Evolutionary conservation across 1,284 basidiomycete genomes (phyloP).

Genomic region (Microbotryum lychnidis-dioicae): DNA sequence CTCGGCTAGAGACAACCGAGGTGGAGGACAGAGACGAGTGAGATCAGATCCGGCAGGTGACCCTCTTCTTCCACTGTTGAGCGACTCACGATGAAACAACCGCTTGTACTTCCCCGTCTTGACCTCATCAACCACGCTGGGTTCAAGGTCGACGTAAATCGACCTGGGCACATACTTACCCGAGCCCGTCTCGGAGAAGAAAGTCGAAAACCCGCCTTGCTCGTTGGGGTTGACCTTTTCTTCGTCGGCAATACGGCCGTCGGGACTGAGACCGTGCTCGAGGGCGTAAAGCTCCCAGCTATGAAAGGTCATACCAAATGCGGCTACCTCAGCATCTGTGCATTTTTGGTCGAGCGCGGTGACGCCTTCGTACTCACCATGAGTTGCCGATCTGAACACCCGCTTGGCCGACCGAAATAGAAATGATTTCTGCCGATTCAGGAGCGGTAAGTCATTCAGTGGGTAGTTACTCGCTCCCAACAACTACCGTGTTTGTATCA

Average conservation of each 20-base stretch:
- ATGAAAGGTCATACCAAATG: neutral
- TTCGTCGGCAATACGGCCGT: constrained; percentile 66
- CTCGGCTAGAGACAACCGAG: constrained; percentile 54
- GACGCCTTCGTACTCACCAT: constrained; percentile 10
- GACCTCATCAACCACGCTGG: constrained; percentile 93
- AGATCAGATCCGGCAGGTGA: constrained; percentile 36
- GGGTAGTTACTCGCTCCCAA: too few species aligned
- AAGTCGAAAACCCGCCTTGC: constrained; percentile 91
- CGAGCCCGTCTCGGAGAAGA: constrained; percentile 82
- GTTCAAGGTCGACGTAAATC: constrained; percentile 65
- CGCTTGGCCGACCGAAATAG: constrained; percentile 87
- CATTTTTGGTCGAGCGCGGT: neutral
- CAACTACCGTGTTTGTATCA: too few species aligned
- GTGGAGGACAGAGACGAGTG: constrained; percentile 59
- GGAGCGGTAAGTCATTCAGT: neutral
- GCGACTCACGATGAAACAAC: constrained; percentile 69
- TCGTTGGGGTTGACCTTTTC: constrained; percentile 25
- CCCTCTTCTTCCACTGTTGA: constrained; percentile 10
- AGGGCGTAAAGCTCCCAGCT: constrained; percentile 69
- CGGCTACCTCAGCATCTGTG: neutral
- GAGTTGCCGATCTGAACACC: constrained; percentile 59
- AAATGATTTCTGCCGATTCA: constrained; percentile 58
- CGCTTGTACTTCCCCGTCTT: constrained; percentile 87
- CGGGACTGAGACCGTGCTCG: constrained; percentile 95
- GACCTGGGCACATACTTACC: constrained; percentile 97